Evolutionary conservation across 441 rosid species (phyloP).

Genomic region (Populus tomentosa): DNA sequence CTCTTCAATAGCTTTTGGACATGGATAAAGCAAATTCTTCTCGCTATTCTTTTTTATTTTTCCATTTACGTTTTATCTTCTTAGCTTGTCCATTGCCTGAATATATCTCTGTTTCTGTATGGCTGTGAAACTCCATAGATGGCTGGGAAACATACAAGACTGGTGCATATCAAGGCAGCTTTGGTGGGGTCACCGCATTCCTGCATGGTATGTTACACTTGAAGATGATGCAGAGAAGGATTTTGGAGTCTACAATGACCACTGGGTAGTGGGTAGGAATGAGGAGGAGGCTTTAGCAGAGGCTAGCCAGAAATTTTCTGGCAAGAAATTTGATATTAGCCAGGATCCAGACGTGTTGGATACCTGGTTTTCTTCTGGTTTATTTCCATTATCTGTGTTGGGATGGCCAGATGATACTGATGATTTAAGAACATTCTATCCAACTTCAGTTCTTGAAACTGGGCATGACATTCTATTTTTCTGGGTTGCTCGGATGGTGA

Average conservation of each 20-base stretch:
- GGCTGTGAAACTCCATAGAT: conserved; percentile 34
- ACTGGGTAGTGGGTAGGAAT: conserved; percentile 80
- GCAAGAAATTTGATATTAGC: conserved; percentile 62
- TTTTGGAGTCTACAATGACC: conserved; percentile 72
- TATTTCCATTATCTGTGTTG: conserved; percentile 74
- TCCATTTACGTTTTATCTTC: too few species aligned
- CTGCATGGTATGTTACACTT: conserved; percentile 84
- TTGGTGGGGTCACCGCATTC: conserved; percentile 99
- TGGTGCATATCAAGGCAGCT: conserved; percentile 98
- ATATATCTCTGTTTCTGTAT: too few species aligned
- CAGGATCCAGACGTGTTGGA: conserved; percentile 97
- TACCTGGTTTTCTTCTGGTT: conserved; percentile 96
- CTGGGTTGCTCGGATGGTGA: conserved; percentile 99
- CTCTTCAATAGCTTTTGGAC: too few species aligned
- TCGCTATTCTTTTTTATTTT: too few species aligned
- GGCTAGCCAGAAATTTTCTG: conserved; percentile 54
- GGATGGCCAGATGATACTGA: conserved; percentile 94
- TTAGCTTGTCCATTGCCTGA: too few species aligned
- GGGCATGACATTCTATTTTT: conserved; percentile 76
- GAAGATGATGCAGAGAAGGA: conserved; percentile 77
- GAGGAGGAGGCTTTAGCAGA: conserved; percentile 61
- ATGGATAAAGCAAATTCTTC: too few species aligned
- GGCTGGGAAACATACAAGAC: conserved; percentile 95
- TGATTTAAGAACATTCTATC: conserved; percentile 80
- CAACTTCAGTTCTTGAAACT: conserved; percentile 49